Evolutionary conservation across 345 rosid genomes (phyloP).

Genomic region (Isatis tinctoria): DNA sequence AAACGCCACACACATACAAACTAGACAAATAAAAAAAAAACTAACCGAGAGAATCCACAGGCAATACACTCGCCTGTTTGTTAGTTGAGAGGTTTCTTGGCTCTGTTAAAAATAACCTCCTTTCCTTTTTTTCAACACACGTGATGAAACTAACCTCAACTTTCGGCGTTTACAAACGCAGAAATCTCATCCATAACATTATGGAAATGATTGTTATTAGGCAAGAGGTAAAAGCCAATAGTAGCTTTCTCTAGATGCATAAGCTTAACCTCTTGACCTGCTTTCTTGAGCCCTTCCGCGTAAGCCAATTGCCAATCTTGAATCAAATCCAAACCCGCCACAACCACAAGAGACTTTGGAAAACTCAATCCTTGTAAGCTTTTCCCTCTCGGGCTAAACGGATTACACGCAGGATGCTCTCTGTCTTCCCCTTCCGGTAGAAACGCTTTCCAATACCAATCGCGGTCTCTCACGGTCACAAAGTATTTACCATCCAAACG

Average conservation of each 20-base stretch:
- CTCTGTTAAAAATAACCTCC: conserved; percentile 3
- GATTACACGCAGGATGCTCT: conserved; percentile 90
- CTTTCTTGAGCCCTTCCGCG: conserved; percentile 62
- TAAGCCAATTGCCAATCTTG: conserved; percentile 85
- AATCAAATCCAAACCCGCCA: conserved; percentile 82
- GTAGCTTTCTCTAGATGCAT: conserved; percentile 71
- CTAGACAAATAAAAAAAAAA: not conserved
- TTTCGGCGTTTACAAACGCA: conserved; percentile 48
- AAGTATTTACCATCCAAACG: conserved; percentile 78
- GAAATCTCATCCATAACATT: conserved; percentile 72
- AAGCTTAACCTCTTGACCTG: conserved; percentile 68
- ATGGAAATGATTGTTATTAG: conserved; percentile 73
- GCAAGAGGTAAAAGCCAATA: conserved; percentile 81
- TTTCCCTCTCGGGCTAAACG: conserved; percentile 61
- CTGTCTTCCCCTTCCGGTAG: conserved; percentile 77
- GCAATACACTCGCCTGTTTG: conserved; percentile 24
- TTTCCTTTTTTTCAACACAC: not conserved
- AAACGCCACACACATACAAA: not conserved
- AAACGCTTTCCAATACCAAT: conserved; percentile 95
- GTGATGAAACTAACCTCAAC: not conserved
- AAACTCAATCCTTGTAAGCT: conserved; percentile 56
- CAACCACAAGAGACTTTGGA: conserved; percentile 78
- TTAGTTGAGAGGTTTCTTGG: conserved; percentile 20
- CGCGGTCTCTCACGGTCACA: conserved; percentile 66
- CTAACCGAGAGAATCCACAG: conserved; percentile 16